Evolutionary conservation across 2,329 filamentous ascomycete species (phyloP), one percentile per base, ranked within the genome.

Genomic region (Phaeomoniella chlamydospora): DNA sequence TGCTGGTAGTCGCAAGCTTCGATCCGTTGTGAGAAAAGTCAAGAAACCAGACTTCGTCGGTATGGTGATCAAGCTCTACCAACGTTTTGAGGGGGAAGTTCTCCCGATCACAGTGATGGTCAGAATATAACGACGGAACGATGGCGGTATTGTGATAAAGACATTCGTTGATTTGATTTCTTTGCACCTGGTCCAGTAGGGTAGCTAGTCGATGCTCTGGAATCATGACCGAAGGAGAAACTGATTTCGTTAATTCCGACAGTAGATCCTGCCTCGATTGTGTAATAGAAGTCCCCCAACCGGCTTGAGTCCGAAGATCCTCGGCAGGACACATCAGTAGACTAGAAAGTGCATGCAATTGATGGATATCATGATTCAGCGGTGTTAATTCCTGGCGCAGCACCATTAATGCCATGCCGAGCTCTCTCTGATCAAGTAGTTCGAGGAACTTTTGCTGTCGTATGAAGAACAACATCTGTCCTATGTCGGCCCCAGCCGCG

Each of bases 191-290:
- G 39, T 87, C 70, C 36, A 98, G 64, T 12, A 98, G 65, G 19
- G 77, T 70, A 2, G 85, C 84, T 31, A 98, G 66, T 4, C 90
- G 78, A 54, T 90, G 83, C 51, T 94, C 84, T 2, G 90, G 90
- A 37, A 98, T 80, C 87, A 98, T 96, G 31, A 94, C 83, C 3
- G 86, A 90, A 0, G 90, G 88, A 2, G 90, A 94, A 54, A 98
- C 93, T 38, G 76, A 94, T 64, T 71, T 84, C 15, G 87, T 94
- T 19, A 96, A 62, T 40, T 90, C 75, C 1, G 82, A 84, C 14
- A 96, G 69, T 3, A 96, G 61, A 12, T 68, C 62, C 43, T 75
- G 74, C 43, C 88, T 75, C 30, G 86, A 94, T 38, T 74, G 61
- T 30, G 81, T 84, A 31, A 70, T 59, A 1, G 85, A 79, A 11